Conservation (phyloP, 2,329 filamentous ascomycete genomes). For the Clathrospora elynae region DNA sequence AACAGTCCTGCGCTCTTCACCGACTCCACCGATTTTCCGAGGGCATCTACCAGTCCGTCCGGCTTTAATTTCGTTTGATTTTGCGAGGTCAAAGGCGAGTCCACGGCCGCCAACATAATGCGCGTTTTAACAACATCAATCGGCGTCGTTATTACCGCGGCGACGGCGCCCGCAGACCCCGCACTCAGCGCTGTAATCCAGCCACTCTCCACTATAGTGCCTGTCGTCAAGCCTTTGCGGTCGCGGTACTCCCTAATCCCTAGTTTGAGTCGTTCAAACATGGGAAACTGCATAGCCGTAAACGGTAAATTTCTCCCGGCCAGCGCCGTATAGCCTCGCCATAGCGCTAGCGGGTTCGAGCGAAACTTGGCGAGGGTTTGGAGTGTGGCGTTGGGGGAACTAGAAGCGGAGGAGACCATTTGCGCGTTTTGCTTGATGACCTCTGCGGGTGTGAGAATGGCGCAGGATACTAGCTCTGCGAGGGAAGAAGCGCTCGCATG, state of each 20-base stretch:
- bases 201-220: constrained; percentile 67
- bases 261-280: constrained; percentile 74
- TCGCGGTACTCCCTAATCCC: constrained; percentile 56
- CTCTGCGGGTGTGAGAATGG: constrained; percentile 85
- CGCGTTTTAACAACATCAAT: constrained; percentile 89
- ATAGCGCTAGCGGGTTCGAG: constrained; percentile 60
- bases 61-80: background rate
- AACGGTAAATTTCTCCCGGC: constrained; percentile 84
- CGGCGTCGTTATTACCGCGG: constrained; percentile 83
- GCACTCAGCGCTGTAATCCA: constrained; percentile 75
- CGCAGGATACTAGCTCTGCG: constrained; percentile 82
- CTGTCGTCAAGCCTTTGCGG: constrained; percentile 42
- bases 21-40: constrained; percentile 49
- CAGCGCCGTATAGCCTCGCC: constrained; percentile 78
- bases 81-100: no score
- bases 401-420: constrained; percentile 62
- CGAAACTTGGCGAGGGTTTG: constrained; percentile 63
- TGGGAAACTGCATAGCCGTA: constrained; percentile 84
- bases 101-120: constrained; percentile 71
- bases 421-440: constrained; percentile 95
- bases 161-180: constrained; percentile 72
- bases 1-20: no score
- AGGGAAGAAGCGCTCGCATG: constrained; percentile 75
- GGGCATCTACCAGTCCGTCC: constrained; percentile 47
- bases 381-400: constrained; percentile 55